Conservation (phyloP, 495 filamentous ascomycete genomes). For the Annulohypoxylon bovei region DNA sequence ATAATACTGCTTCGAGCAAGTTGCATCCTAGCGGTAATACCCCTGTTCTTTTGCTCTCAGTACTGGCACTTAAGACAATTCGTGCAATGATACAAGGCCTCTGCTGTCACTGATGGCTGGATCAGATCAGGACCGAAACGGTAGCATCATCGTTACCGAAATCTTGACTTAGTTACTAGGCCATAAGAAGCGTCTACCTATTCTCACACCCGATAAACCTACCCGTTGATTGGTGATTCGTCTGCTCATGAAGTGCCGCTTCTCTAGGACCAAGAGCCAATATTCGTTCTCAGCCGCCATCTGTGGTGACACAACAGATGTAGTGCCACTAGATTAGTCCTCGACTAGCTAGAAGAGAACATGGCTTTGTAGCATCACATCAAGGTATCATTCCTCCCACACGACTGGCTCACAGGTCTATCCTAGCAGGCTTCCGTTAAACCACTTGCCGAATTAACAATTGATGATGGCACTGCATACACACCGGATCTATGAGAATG, state of each 20-base stretch:
- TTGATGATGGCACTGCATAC: neutral
- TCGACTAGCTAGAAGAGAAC: conserved; percentile 10
- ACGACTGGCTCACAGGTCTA: neutral
- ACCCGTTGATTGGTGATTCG: conserved; percentile 19
- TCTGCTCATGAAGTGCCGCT: conserved; percentile 30
- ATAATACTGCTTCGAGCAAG: conserved; percentile 28
- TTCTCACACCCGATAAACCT: conserved; percentile 26
- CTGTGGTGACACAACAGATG: conserved; percentile 36
- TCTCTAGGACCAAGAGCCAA: conserved; percentile 38
- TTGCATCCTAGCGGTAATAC: conserved; percentile 24
- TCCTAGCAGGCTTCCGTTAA: neutral
- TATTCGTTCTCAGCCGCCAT: conserved; percentile 34
- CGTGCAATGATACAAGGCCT: conserved; percentile 18
- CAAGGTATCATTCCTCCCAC: conserved; percentile 9
- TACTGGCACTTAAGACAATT: conserved; percentile 27
- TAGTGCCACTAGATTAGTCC: conserved; percentile 28
- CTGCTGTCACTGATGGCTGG: conserved; percentile 13
- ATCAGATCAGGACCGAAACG: conserved; percentile 25
- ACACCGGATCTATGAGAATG: neutral
- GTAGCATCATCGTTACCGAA: conserved; percentile 28
- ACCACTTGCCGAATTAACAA: neutral
- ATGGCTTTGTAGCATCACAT: conserved; percentile 18
- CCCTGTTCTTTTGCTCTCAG: conserved; percentile 29
- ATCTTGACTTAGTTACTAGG: conserved; percentile 21
- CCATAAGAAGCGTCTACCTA: conserved; percentile 17